These are phyloP conservation scores for Inga oerstediana DNA, from an alignment of 306 rosid genomes.

Conservation along the genomic window DNA sequence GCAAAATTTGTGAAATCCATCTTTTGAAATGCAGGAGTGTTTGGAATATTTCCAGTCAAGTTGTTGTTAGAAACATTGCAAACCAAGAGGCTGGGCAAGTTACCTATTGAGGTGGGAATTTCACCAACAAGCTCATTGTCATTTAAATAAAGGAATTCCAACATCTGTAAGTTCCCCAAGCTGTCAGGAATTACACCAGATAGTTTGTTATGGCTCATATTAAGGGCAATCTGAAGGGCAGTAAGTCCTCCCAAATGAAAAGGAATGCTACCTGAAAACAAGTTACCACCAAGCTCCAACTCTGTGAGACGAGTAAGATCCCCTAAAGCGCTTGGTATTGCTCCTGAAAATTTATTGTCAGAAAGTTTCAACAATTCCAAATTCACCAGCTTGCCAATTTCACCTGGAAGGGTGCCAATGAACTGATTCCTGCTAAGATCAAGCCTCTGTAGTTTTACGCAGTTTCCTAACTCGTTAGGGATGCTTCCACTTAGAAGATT, in stretches of 20 bases:
- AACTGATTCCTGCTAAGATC: constrained; percentile 74
- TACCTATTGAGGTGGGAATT: constrained; percentile 73
- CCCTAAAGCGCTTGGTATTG: constrained; percentile 63
- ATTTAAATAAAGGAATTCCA: constrained; percentile 70
- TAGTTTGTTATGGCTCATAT: constrained; percentile 69
- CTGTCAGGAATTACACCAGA: constrained; percentile 70
- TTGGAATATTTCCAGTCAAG: constrained; percentile 71
- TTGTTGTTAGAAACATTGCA: constrained; percentile 84
- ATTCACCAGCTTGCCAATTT: constrained; percentile 68
- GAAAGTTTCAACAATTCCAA: constrained; percentile 71
- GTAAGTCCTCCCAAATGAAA: constrained; percentile 60
- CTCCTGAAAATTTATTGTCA: constrained; percentile 59
- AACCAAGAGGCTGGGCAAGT: constrained; percentile 57
- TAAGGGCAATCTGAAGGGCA: constrained; percentile 70
- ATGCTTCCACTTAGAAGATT: constrained; percentile 60
- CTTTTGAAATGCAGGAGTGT: constrained; percentile 65
- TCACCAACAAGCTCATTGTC: constrained; percentile 76
- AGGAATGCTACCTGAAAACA: constrained; percentile 64
- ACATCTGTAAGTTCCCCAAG: constrained; percentile 72
- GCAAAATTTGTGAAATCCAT: constrained; percentile 74
- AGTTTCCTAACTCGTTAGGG: constrained; percentile 71
- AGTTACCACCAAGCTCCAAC: constrained; percentile 69
- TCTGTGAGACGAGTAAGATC: constrained; percentile 60
- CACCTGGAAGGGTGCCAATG: constrained; percentile 53
- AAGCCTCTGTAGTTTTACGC: constrained; percentile 66